Percentiles rank a stretch among this genome's conserved stretches.
Evolutionary conservation across 495 filamentous ascomycete species (phyloP).

Genomic region (Patellaria atrata): DNA sequence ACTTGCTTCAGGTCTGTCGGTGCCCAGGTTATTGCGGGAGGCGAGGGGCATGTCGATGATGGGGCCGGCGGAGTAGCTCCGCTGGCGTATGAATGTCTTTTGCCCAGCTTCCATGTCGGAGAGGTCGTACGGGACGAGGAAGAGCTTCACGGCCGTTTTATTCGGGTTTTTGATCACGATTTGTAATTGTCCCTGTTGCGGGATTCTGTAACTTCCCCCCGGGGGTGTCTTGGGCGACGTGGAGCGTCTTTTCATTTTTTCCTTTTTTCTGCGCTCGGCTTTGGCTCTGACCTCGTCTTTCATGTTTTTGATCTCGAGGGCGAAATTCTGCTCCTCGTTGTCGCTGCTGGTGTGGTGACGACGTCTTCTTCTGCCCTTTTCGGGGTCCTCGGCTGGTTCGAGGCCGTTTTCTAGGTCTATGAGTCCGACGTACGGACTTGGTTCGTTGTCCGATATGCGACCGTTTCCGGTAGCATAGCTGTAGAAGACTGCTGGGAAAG

Average conservation of each 20-base stretch:
- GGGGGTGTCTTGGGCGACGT: conserved; percentile 37
- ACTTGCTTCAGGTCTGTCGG: conserved; percentile 28
- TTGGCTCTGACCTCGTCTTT: no score
- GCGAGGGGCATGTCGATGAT: conserved; percentile 53
- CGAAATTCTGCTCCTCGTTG: no score
- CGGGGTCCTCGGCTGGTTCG: conserved; percentile 30
- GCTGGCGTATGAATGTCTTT: conserved; percentile 93
- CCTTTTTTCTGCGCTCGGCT: conserved; percentile 32
- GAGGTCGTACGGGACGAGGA: conserved; percentile 88
- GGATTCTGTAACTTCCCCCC: conserved; percentile 85
- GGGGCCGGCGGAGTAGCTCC: conserved; percentile 81
- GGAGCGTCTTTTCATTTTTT: conserved; percentile 32
- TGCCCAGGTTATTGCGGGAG: conserved; percentile 34
- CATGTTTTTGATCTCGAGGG: no score
- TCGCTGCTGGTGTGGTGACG: no score
- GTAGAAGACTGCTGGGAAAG: conserved; percentile 95
- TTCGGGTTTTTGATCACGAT: conserved; percentile 96
- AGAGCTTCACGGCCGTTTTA: conserved; percentile 91
- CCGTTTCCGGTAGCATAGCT: conserved; percentile 56
- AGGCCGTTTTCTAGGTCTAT: conserved; percentile 82
- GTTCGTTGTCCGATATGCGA: conserved; percentile 59
- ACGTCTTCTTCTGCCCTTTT: conserved; percentile 34
- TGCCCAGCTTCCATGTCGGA: conserved; percentile 89
- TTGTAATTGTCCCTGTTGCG: conserved; percentile 87
- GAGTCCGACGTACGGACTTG: conserved; percentile 89